Percentiles rank a stretch among this genome's conserved stretches.
phyloP scores from a whole-genome alignment of 2,329 filamentous ascomycete genomes.

The Paraphoma sp. region DNA sequence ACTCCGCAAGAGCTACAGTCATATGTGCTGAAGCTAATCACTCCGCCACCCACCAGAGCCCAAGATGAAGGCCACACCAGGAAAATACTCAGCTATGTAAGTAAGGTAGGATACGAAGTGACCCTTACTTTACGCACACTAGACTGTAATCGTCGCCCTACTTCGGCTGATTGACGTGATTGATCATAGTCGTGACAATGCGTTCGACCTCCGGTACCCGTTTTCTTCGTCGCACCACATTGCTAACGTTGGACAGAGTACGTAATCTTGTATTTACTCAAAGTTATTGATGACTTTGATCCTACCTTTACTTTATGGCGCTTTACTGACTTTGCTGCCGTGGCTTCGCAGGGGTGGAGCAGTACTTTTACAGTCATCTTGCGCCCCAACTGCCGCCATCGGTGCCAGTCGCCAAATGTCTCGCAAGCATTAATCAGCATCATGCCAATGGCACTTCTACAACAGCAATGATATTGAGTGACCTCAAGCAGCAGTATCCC shows the following conservation, averaged over 20 bases:
- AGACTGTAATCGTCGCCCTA: too few species aligned
- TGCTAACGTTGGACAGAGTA: too few species aligned
- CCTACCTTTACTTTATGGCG: too few species aligned
- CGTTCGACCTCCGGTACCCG: too few species aligned
- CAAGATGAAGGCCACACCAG: constrained; percentile 67
- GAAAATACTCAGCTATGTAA: constrained; percentile 68
- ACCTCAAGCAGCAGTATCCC: constrained; percentile 62
- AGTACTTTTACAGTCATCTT: constrained; percentile 67
- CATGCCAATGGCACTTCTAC: constrained; percentile 44
- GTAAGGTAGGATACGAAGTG: too few species aligned
- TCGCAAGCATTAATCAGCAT: constrained; percentile 54
- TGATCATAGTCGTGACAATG: too few species aligned
- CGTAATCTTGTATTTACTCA: too few species aligned
- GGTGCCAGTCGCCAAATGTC: constrained; percentile 59
- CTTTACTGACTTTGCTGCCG: too few species aligned
- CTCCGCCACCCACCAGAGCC: constrained; percentile 53
- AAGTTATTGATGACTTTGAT: too few species aligned
- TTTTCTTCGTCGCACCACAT: too few species aligned
- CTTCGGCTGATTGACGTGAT: too few species aligned
- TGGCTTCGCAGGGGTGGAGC: constrained; percentile 59
- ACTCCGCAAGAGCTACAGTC: constrained; percentile 33
- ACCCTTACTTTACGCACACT: too few species aligned
- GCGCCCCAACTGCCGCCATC: constrained; percentile 56
- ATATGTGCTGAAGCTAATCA: constrained; percentile 67
- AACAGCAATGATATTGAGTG: constrained; percentile 64